Conservation (phyloP, 345 rosid genomes). For the Sonneratia alba region DNA sequence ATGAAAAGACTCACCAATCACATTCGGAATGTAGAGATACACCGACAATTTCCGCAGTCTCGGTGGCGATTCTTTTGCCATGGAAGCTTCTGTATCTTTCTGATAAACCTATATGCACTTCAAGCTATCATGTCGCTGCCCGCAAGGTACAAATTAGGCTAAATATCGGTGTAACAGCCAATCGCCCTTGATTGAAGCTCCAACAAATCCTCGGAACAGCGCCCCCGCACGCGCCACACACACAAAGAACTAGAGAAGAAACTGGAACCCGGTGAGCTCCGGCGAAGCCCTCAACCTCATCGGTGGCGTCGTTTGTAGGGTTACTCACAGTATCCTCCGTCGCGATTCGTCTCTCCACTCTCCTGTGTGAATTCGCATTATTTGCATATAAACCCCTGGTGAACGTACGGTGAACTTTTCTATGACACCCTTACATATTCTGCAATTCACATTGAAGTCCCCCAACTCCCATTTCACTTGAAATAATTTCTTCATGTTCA, state of each 20-base stretch:
- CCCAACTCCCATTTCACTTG: not conserved
- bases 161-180: too few relatives aligned
- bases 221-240: too few relatives aligned
- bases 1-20: conserved; percentile 48
- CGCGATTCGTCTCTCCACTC: not conserved
- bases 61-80: conserved; percentile 33
- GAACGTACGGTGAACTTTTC: not conserved
- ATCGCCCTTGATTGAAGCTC: not conserved
- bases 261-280: not conserved
- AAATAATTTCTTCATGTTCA: too few relatives aligned
- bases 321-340: not conserved
- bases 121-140: not conserved
- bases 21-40: conserved; percentile 77
- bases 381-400: not conserved
- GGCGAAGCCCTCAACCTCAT: not conserved
- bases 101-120: not conserved
- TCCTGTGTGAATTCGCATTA: not conserved
- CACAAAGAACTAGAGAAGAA: not conserved
- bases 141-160: too few relatives aligned
- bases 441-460: not conserved
- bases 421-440: not conserved
- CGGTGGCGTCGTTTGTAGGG: not conserved
- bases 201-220: not conserved
- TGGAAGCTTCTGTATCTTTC: not conserved
- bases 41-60: conserved; percentile 50